phyloP scores from a whole-genome alignment of 169 alveolate species.

The Plasmodium gaboni region DNA sequence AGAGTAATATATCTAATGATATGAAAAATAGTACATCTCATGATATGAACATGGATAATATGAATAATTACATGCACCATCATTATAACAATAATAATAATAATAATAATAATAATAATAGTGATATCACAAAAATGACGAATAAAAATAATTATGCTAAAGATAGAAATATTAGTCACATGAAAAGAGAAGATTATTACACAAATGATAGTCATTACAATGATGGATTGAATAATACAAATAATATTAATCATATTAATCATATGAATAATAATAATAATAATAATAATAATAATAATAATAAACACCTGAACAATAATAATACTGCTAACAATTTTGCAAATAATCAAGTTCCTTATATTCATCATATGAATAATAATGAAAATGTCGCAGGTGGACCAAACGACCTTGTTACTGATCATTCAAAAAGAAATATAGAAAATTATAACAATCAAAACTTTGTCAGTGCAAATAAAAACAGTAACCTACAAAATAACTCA shows the following conservation, averaged over 20 bases:
- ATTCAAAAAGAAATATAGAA: neutral
- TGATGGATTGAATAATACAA: neutral
- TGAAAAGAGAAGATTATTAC: slow-evolving; percentile 21
- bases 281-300: slow-evolving; percentile 2
- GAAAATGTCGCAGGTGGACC: neutral
- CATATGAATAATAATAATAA: neutral
- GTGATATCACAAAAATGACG: neutral
- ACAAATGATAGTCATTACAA: no score
- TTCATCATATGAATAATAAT: neutral
- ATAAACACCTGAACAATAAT: neutral
- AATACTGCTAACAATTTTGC: neutral
- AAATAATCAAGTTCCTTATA: neutral
- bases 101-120: neutral
- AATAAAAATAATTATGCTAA: neutral
- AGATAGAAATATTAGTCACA: slow-evolving; percentile 10
- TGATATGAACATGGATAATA: neutral
- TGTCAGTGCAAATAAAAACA: neutral
- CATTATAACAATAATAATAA: no score
- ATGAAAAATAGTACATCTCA: neutral
- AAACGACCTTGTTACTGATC: neutral
- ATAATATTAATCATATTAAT: neutral
- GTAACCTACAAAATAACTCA: neutral
- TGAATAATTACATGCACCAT: no score
- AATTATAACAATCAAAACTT: neutral
- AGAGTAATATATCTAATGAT: neutral